A percentile compares a stretch with the other conserved stretches of the same genome.
phyloP scores from a whole-genome alignment of 768 basidiomycete species.

The Coprinellus aureogranulatus region DNA sequence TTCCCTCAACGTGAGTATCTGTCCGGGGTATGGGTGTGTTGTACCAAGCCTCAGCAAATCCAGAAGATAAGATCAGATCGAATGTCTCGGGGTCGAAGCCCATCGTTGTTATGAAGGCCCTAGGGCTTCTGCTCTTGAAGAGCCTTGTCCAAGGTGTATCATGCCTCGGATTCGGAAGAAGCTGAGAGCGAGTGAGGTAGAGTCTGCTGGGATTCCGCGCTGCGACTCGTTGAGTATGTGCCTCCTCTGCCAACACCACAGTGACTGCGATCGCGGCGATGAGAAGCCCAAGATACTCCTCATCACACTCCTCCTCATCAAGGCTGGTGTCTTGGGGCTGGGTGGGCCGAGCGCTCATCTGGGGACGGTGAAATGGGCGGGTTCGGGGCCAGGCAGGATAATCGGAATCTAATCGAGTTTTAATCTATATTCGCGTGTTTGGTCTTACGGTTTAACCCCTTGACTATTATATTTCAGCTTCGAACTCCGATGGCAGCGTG shows the following conservation, averaged over 20 bases:
- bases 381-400: neutral
- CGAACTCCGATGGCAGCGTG: neutral
- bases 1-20: slow-evolving; percentile 20
- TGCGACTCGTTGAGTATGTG: neutral
- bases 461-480: neutral
- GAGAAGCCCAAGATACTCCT: neutral
- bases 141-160: slow-evolving; percentile 37
- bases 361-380: neutral
- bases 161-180: slow-evolving; percentile 31
- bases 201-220: neutral
- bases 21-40: slow-evolving; percentile 15
- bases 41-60: slow-evolving; percentile 28
- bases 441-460: neutral
- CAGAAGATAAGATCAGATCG: slow-evolving; percentile 26
- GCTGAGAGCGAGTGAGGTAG: slow-evolving; percentile 30
- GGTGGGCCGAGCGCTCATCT: neutral
- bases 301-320: neutral
- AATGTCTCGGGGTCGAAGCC: slow-evolving; percentile 39
- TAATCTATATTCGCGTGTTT: neutral
- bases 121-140: slow-evolving; percentile 24
- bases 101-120: slow-evolving; percentile 46
- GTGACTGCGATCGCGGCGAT: neutral
- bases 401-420: neutral
- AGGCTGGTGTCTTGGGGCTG: no score
- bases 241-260: neutral